Conservation (phyloP, 805 yeast species). For the Ascoidea tarda region DNA sequence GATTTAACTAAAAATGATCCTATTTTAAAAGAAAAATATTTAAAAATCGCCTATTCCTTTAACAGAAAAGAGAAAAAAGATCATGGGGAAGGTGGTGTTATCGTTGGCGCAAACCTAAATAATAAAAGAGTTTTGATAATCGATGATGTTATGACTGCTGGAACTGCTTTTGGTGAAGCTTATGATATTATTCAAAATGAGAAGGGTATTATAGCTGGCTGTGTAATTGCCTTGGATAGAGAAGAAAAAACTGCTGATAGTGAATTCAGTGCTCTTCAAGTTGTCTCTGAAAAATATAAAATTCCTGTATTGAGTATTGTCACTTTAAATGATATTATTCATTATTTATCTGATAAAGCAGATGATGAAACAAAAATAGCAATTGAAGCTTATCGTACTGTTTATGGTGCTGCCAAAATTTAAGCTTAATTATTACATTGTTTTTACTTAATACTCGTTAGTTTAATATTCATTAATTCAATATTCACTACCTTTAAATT, state of each 20-base stretch:
- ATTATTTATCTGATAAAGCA: slow-evolving; percentile 41
- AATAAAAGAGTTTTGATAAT: slow-evolving; percentile 71
- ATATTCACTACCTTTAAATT: no score
- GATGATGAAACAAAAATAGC: slow-evolving; percentile 38
- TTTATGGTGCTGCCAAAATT: slow-evolving; percentile 18
- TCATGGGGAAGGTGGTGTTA: slow-evolving; percentile 95
- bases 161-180: slow-evolving; percentile 95
- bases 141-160: slow-evolving; percentile 97
- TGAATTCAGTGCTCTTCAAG: slow-evolving; percentile 65
- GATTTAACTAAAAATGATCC: slow-evolving; percentile 44
- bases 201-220: slow-evolving; percentile 66
- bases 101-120: slow-evolving; percentile 71
- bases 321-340: slow-evolving; percentile 58
- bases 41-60: slow-evolving; percentile 73
- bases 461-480: no score
- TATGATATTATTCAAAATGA: slow-evolving; percentile 59
- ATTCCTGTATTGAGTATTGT: slow-evolving; percentile 83
- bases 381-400: slow-evolving; percentile 40
- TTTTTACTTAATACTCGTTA: no score
- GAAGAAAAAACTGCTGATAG: slow-evolving; percentile 72
- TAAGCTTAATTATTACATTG: no score
- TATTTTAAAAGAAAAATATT: slow-evolving; percentile 45
- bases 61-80: slow-evolving; percentile 95
- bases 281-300: slow-evolving; percentile 52
- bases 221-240: slow-evolving; percentile 87